Evolutionary conservation across 1,284 basidiomycete genomes (phyloP), one percentile per base, ranked within the genome.

Genomic region (Polyporus tsugae): DNA sequence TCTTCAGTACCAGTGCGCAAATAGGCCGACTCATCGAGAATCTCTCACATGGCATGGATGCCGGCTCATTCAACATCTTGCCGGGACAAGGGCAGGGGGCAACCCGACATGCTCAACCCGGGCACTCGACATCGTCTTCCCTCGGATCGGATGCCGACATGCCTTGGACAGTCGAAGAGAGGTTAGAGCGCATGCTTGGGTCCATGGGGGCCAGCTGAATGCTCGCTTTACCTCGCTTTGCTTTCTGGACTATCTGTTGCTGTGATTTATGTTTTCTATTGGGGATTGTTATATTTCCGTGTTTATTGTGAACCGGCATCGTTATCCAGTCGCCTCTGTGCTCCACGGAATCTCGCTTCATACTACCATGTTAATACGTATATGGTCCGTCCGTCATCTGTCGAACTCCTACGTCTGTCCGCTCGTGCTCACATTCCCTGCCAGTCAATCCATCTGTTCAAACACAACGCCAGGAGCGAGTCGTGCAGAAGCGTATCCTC

Each of bases 21-120:
- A 94, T 95, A 77, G 92, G 91, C 58, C 91, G 89, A 71, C 84
- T 95, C 66, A 93, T 95, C 69, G 93, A 95, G 76, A 89, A 83
- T 75, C 86, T 95, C 74, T 93, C 93, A 62, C 89, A 89, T 78
- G 91, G 89, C 46, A 87, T 88, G 82, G 93, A 95, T 73, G 85
- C 92, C 60, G 93, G 92, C 57, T 91, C 92, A 36, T 94, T 94
- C 82, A 94, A 94, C 75, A 88, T 94, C 76, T 75, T 81, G 39
- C 82, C 85, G 1, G 75, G 78, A 22, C 74, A 68, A 33, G 63
- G 77, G 65, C 72, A 78, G 73, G 66, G 77, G 74, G 68, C 76
- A 11, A 0, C 74, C 77, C 35, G 77, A 74, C 69, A 76, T 9
- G 1, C 74, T 77, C 35, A 74, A 66, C 42, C 77, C 67, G 85